Conservation (phyloP, 768 basidiomycete species). For the Serendipita indica region DNA sequence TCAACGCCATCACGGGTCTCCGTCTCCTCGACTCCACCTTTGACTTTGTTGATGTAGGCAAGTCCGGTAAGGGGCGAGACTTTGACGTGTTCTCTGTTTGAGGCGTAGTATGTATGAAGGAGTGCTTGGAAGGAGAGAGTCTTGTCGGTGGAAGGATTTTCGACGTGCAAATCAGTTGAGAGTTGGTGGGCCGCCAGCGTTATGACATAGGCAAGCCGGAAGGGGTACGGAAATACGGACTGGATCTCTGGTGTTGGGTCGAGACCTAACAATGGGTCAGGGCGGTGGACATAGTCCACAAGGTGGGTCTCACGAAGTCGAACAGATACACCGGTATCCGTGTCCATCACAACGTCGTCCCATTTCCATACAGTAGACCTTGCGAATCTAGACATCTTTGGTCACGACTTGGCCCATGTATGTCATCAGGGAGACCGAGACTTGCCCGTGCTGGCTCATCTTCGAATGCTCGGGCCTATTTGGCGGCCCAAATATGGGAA, state of each 20-base stretch:
- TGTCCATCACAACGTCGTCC: slow-evolving; percentile 47
- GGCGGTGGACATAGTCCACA: slow-evolving; percentile 8
- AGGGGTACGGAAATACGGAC: slow-evolving; percentile 44
- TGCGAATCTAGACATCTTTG: slow-evolving; percentile 39
- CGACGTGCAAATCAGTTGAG: slow-evolving; percentile 65
- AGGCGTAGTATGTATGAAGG: slow-evolving; percentile 78
- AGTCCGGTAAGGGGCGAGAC: slow-evolving; percentile 51
- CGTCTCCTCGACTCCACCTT: slow-evolving; percentile 31
- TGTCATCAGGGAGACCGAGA: neutral
- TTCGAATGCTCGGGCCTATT: slow-evolving; percentile 45
- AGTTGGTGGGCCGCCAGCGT: slow-evolving; percentile 61
- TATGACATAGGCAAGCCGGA: slow-evolving; percentile 68
- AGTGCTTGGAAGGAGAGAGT: slow-evolving; percentile 79
- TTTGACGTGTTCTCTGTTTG: slow-evolving; percentile 42
- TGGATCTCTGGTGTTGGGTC: slow-evolving; percentile 44
- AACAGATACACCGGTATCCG: slow-evolving; percentile 57
- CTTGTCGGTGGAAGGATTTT: slow-evolving; percentile 43
- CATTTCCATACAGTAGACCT: slow-evolving; percentile 62
- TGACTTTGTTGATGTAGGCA: slow-evolving; percentile 58
- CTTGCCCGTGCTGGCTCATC: slow-evolving; percentile 66
- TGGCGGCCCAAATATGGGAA: slow-evolving; percentile 83
- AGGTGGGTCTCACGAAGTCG: slow-evolving; percentile 43
- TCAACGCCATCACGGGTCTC: slow-evolving; percentile 52
- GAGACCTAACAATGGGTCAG: slow-evolving; percentile 34
- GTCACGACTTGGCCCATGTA: no score